Conservation (phyloP, 169 alveolate species). For the Eimeria brunetti region DNA sequence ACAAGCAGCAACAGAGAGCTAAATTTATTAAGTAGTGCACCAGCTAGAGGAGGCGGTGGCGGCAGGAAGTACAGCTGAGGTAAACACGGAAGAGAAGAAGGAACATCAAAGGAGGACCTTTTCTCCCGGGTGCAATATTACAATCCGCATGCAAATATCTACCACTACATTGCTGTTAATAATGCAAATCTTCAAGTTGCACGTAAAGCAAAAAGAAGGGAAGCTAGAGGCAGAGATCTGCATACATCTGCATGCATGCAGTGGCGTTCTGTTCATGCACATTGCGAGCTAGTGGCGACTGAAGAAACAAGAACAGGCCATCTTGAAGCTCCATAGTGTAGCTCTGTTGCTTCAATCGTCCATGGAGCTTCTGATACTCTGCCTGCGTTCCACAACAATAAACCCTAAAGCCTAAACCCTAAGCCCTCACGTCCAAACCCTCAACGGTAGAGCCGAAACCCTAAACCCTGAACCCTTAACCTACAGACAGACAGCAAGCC, state of each 20-base stretch:
- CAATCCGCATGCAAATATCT: background rate
- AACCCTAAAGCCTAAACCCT: background rate
- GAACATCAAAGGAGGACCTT: background rate
- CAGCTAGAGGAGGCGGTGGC: background rate
- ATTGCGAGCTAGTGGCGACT: slow-evolving; percentile 67
- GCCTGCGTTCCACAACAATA: slow-evolving; percentile 13
- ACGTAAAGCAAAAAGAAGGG: background rate
- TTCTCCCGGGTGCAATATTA: background rate
- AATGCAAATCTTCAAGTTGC: background rate
- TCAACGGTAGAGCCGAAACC: background rate
- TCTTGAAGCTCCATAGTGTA: slow-evolving; percentile 76
- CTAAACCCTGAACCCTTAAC: background rate
- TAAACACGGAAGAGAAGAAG: background rate
- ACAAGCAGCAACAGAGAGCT: background rate
- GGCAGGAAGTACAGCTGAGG: background rate
- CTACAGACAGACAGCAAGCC: background rate
- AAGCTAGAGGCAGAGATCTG: background rate
- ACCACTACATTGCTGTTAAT: background rate
- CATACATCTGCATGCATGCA: slow-evolving; percentile 78
- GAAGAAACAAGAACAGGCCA: slow-evolving; percentile 71
- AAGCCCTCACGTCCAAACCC: background rate
- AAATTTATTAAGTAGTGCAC: background rate
- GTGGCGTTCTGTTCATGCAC: slow-evolving; percentile 64
- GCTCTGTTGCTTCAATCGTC: slow-evolving; percentile 39
- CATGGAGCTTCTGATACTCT: slow-evolving; percentile 74